Evolutionary conservation across 257 asterid genomes (phyloP), one percentile per base, ranked within the genome.

Genomic region (Osmanthus fragrans): DNA sequence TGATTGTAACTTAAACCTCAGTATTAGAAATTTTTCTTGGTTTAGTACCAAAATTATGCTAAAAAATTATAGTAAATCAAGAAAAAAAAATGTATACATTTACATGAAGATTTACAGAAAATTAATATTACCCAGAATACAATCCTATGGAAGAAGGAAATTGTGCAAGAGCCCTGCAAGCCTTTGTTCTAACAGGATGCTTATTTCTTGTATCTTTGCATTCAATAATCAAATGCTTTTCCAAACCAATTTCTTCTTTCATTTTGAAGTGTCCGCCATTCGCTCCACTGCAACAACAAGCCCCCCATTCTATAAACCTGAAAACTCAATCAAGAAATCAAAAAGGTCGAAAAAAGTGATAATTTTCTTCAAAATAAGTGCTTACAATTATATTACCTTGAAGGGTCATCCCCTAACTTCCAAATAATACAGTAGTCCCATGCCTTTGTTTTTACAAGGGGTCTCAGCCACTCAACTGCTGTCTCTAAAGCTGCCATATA

Each of bases 401-500:
- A 88, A 66, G 98, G 96, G 78, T 93, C 97, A 86, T 90, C 90
- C 3, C 97, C 98, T 60, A 91, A 76, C 78, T 84, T 85, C 98
- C 98, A 93, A 73, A 93, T 83, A 81, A 93, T 87, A 81, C 89
- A 90, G 69, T 85, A 93, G 49, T 92, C 98, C 98, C 97, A 93
- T 51, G 79, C 83, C 30, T 80, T 78, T 29, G 76, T 80, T 74
- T 87, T 79, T 37, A 89, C 86, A 32, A 93, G 88, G 76, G 91
- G 89, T 32, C 93, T 88, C 40, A 93, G 80, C 83, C 90, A 79
- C 64, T 89, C 91, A 76, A 84, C 64, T 68, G 77, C 86, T 76
- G 68, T 40, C 25, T 86, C 89, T 40, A 86, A 79, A 81, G 85
- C 85, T 87, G 84, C 84, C 88, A 85, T 84, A 23, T 63, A 25